Percentiles rank a stretch among this genome's conserved stretches.
Evolutionary conservation across 345 rosid species (phyloP).

Genomic region (Nephelium lappaceum): DNA sequence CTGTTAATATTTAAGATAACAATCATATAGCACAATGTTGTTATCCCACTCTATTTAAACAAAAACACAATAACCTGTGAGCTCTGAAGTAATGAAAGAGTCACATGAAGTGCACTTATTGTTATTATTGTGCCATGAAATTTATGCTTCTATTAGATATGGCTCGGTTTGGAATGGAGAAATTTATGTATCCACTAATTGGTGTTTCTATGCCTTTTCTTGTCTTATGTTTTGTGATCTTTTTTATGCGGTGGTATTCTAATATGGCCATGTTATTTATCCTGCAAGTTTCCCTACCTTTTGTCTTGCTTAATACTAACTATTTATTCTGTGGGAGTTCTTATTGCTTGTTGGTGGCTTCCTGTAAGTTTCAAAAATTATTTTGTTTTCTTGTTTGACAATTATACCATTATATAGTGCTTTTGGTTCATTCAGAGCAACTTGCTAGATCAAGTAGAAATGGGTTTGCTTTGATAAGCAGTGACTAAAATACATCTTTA

Average conservation of each 20-base stretch:
- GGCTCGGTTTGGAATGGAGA: not conserved
- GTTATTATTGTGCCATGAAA: not conserved
- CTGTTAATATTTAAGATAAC: too few relatives aligned
- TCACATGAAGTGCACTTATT: too few relatives aligned
- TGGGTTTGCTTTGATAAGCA: too few relatives aligned
- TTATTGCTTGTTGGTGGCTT: constrained; percentile 60
- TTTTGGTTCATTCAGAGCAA: not conserved
- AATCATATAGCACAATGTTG: too few relatives aligned
- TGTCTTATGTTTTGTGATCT: not conserved
- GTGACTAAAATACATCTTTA: too few relatives aligned
- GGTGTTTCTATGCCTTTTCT: not conserved
- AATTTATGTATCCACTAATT: not conserved
- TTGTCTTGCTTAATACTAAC: constrained; percentile 69
- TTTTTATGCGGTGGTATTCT: not conserved
- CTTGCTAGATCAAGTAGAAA: too few relatives aligned
- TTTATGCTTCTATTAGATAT: not conserved
- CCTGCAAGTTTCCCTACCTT: constrained; percentile 79
- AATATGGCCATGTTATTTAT: not conserved
- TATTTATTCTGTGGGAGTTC: constrained; percentile 60
- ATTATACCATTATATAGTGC: not conserved
- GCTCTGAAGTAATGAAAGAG: too few relatives aligned
- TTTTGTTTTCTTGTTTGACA: not conserved
- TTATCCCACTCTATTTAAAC: too few relatives aligned
- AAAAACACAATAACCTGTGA: not conserved
- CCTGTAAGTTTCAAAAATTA: constrained; percentile 51